Conservation (phyloP, 345 rosid genomes). For the Camelina neglecta region DNA sequence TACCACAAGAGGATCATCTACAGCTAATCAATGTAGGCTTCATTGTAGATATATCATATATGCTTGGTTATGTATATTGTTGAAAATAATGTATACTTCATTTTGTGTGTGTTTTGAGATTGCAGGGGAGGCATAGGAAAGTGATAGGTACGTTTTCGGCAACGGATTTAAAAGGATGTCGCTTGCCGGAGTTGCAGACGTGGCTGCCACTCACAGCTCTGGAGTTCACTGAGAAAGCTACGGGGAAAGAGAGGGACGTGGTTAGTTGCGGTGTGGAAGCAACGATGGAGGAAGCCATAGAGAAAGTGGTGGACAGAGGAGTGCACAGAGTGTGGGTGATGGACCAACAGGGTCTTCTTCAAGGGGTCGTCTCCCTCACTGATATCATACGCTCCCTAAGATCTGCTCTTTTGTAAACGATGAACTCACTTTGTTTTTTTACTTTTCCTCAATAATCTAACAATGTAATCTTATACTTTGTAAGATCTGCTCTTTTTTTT, state of each 20-base stretch:
- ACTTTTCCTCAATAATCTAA: neutral
- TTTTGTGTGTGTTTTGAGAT: constrained; percentile 13
- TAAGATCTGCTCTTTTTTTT: neutral
- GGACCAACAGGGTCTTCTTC: constrained; percentile 54
- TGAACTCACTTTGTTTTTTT: neutral
- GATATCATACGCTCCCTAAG: constrained; percentile 65
- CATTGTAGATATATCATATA: neutral
- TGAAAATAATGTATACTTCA: neutral
- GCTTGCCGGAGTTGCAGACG: constrained; percentile 55
- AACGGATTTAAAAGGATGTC: constrained; percentile 79
- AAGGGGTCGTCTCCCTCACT: constrained; percentile 71
- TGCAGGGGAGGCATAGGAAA: constrained; percentile 70
- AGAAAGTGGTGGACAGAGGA: constrained; percentile 61
- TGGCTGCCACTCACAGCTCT: constrained; percentile 62
- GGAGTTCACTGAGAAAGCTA: constrained; percentile 59
- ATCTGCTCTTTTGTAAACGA: constrained; percentile 39
- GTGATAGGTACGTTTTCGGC: constrained; percentile 78
- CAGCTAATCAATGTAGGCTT: constrained; percentile 61
- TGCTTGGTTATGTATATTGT: neutral
- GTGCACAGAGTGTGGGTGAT: constrained; percentile 88
- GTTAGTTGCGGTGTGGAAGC: constrained; percentile 57
- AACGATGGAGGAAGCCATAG: constrained; percentile 57
- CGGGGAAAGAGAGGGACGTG: constrained; percentile 45
- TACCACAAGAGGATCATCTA: constrained; percentile 51
- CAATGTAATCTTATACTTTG: neutral